These are phyloP conservation scores for Mycena vitilis DNA, from an alignment of 768 basidiomycete genomes.

Conservation along the genomic window DNA sequence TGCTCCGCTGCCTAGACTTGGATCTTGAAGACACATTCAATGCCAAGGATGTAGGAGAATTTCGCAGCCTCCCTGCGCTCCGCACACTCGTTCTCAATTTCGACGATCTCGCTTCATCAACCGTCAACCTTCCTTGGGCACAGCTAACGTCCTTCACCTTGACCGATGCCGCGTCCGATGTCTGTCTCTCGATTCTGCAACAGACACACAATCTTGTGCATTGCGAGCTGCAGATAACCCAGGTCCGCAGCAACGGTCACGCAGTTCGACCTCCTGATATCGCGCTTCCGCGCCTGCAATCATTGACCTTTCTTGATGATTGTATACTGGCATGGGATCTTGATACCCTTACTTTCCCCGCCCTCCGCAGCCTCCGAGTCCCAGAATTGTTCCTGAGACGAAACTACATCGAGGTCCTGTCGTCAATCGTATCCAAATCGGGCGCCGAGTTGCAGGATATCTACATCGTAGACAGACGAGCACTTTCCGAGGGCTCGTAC, in stretches of 20 bases:
- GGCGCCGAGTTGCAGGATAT: background rate
- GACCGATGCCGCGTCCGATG: background rate
- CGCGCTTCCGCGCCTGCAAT: too few species aligned
- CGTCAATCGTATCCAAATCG: background rate
- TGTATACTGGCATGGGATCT: too few species aligned
- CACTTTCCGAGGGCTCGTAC: background rate
- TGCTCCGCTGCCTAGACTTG: background rate
- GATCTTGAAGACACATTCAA: background rate
- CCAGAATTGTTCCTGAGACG: background rate
- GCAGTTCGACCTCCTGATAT: too few species aligned
- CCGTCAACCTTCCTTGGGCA: background rate
- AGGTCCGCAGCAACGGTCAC: too few species aligned
- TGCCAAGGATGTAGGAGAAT: background rate
- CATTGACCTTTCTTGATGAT: too few species aligned
- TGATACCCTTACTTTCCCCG: background rate
- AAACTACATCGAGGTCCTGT: background rate
- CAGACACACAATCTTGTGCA: background rate
- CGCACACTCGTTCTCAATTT: background rate
- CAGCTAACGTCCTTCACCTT: background rate
- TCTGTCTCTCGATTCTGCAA: background rate
- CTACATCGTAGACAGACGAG: background rate
- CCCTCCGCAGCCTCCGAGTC: background rate
- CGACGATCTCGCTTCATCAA: background rate
- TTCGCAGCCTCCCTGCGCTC: background rate
- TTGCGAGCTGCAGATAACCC: background rate